Evolutionary conservation across 371 early-diverging fungal species (phyloP), one percentile per base, ranked within the genome.

Genomic region (Rhizomucor pusillus): DNA sequence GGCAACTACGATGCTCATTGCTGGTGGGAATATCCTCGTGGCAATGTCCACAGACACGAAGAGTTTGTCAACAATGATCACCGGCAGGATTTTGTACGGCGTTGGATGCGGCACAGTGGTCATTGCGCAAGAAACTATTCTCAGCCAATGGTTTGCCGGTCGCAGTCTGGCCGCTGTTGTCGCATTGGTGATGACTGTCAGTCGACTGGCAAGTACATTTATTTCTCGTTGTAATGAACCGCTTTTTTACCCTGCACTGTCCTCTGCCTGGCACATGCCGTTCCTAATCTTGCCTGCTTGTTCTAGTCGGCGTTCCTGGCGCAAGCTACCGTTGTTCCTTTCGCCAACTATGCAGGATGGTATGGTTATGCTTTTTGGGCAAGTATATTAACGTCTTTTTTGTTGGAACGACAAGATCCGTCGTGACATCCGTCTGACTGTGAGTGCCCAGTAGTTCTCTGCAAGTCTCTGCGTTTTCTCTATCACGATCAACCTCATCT

Each of bases 281-380:
- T n/a, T n/a, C n/a, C n/a, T n/a, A n/a, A n/a, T n/a, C n/a, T n/a
- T n/a, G n/a, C n/a, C n/a, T n/a, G n/a, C n/a, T n/a, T n/a, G n/a
- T n/a, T n/a, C n/a, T n/a, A n/a, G n/a, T n/a, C n/a, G 14, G 82
- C 85, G 0, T 87, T 84, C 61, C 54, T 81, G 39, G 84, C 88
- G 1, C 86, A 84, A 71, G 81, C 82, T 13, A 82, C 81, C 0
- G 81, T 85, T 3, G 74, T 87, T 13, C 87, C 85, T 10, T 84
- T 88, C 47, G 75, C 81, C 6, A 59, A 79, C 22, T 71, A 62
- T 66, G 73, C 81, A 54, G 84, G 82, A 11, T 88, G 84, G 69
- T 88, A 86, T 43, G 88, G 88, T 34, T 85, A 81, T 35, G 81
- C 82, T 2, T 86, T 88, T 48, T 88, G 87, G 86, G 86, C 84